Evolutionary conservation across 2,329 filamentous ascomycete genomes (phyloP), one percentile per base, ranked within the genome.

Genomic region (Beauveria caledonica): DNA sequence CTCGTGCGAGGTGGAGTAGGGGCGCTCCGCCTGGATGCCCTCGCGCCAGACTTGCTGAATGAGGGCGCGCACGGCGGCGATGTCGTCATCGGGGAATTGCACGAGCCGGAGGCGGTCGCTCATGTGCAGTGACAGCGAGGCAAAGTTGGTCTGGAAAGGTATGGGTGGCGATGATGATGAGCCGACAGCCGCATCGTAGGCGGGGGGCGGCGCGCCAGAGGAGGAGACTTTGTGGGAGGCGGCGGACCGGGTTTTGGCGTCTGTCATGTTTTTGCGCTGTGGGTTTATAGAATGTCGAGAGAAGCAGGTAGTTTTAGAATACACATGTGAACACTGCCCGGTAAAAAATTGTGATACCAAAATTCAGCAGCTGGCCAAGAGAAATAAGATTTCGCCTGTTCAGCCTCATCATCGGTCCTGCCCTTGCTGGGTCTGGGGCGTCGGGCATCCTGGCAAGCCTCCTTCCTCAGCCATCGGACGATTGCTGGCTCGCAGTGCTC

Each of bases 81-180:
- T 11, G 46, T 61, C 60, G 25, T 56, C 52, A 11, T 6, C 9
- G 25, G 19, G 10, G 17, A 61, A 61, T 25, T 61, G 52, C n/a
- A 61, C 42, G 48, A 61, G 27, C 9, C 60, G 60, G 7, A 61
- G 29, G 11, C 48, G 45, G 40, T 61, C 60, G 21, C 27, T 57
- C 39, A 40, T 57, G 60, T 61, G 60, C n/a, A 61, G 52, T 23
- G 60, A 61, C n/a, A 61, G 25, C 21, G 53, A 61, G 39, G 36
- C 60, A 29, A 61, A 61, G 21, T 44, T 58, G 21, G 60, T 61
- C 46, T 44, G 52, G 25, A 61, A 61, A 4, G 45, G 44, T 6
- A 10, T 7, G 23, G 17, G 21, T 3, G 52, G 7, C n/a, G 36
- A n/a, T 4, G 51, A 45, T n/a, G 54, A 42, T 1, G 46, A 48